Base-by-base conservation (phyloP, 2,329 filamentous ascomycete species). In the Meredithiella fracta region DNA sequence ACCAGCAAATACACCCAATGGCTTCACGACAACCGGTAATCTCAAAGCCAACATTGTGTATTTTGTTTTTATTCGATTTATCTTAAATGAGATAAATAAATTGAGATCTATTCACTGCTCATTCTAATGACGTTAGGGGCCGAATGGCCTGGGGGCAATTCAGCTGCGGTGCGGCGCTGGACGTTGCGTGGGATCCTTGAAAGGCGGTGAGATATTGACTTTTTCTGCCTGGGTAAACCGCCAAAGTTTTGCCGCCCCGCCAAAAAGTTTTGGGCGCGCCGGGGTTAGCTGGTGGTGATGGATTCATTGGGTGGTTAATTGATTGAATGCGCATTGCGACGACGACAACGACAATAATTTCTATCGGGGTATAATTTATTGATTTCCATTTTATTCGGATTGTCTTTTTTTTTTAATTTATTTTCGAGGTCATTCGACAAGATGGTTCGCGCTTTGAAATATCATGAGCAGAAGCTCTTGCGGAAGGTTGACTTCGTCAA, bases 381-480 rank as follows among this genome's bases (percentile, higher is more conserved):
- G 9, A 7, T 23, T 3, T 20, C n/a, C 9, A 38, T 23, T 25
- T 8, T 22, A 31, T 17, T 29, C 14, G 14, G n/a, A 22, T 26
- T 54, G 3, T n/a, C 40, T 47, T 8, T 14, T 50, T 47, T 22
- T 8, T 42, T 26, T n/a, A 3, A 38, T 40, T 38, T 44, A 47
- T 25, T 34, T 17, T 7, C 44, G 20, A 11, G 40, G 34, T 51
- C 14, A 38, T 11, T 38, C 34, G 58, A 49, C 67, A 77, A 62
- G 23, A 97, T 97, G 92, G 88, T 94, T 63, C 85, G 92, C 64
- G 89, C 94, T 74, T 81, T 98, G 67, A 97, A 96, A 72, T 80
- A 94, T 71, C 91, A 96, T 72, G 92, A 98, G 81, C 82, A 92
- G 68, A 94, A 92, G 77, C 85, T 97, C 67, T 80, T 97, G 64